phyloP scores from a whole-genome alignment of 192 early-diverging fungal genomes.

The Backusella mclennaniae region DNA sequence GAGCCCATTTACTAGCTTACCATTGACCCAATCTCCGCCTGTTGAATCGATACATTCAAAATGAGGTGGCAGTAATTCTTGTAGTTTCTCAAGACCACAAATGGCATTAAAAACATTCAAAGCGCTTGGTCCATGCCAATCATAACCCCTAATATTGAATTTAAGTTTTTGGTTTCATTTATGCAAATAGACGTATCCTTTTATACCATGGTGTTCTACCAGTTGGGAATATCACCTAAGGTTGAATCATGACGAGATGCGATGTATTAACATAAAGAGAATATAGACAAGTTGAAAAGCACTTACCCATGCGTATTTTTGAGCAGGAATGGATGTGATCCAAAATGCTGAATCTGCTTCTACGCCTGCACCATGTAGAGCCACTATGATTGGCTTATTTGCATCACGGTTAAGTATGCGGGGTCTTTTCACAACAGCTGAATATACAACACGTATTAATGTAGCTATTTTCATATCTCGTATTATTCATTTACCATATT shows the following conservation, averaged over 20 bases:
- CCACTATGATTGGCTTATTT: conserved; percentile 55
- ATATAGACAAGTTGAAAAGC: background rate
- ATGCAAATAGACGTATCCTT: background rate
- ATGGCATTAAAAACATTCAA: conserved; percentile 59
- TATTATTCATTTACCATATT: conserved; percentile 54
- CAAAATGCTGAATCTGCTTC: conserved; percentile 59
- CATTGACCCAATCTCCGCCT: conserved; percentile 14
- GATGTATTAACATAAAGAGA: background rate
- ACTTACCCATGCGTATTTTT: conserved; percentile 65
- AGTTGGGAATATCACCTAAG: conserved; percentile 57
- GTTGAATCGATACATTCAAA: background rate
- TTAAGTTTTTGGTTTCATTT: too few relatives aligned
- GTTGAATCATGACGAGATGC: background rate
- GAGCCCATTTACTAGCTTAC: background rate
- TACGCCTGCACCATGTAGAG: conserved; percentile 75
- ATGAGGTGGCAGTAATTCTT: background rate
- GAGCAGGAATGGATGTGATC: conserved; percentile 52
- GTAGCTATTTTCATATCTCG: background rate
- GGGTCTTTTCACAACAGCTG: conserved; percentile 41
- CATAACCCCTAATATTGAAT: conserved; percentile 56
- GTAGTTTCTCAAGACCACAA: conserved; percentile 35
- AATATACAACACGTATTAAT: background rate
- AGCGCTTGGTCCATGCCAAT: conserved; percentile 76
- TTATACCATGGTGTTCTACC: conserved; percentile 67
- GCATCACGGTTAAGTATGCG: conserved; percentile 33